Base-by-base conservation (phyloP, 129 eudicot genomes). In the Calendula officinalis region DNA sequence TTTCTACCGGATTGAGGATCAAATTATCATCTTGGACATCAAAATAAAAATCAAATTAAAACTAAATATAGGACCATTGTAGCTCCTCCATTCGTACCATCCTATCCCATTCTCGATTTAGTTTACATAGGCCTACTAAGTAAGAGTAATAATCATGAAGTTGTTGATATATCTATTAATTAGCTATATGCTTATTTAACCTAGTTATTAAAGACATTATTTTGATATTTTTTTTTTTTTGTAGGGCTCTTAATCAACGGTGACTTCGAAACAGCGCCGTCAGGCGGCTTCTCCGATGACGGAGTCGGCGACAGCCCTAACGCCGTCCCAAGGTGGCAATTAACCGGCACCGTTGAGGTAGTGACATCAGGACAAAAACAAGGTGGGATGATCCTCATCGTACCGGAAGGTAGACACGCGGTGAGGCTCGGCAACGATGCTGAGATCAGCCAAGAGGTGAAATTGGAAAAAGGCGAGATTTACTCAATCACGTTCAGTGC, bases 321-420 rank as follows among this genome's bases (percentile, higher is more conserved):
- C 27, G 60, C 75, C 0, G 62, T 94, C 66, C 99, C 99, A 12
- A 75, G 77, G 73, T 94, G 99, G 99, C 82, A 77, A 66, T 8
- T 81, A 46, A 81, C 82, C 42, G 99, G 99, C 10, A 81, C 89
- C 0, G 99, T 94, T 0, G 99, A 94, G 75, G 50, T 94, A 0
- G 89, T 94, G 13, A 82, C 82, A 5, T 78, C 99, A 0, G 99
- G 99, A 35, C 86, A 94, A 71, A 94, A 83, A 63, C 99, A 94
- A 63, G 99, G 99, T 7, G 97, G 91, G 7, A 94, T 94, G 99
- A 88, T 94, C 82, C 96, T 94, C 59, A 94, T 94, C 40, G 96
- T 94, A 34, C 99, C 99, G 0, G 87, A 86, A 64, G 99, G 99
- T 14, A 65, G 74, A 37, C 99, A 88, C 53, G 99, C 96, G 1